phyloP scores from a whole-genome alignment of 176 grass and related monocot genomes.

The Triticum timopheevii region DNA sequence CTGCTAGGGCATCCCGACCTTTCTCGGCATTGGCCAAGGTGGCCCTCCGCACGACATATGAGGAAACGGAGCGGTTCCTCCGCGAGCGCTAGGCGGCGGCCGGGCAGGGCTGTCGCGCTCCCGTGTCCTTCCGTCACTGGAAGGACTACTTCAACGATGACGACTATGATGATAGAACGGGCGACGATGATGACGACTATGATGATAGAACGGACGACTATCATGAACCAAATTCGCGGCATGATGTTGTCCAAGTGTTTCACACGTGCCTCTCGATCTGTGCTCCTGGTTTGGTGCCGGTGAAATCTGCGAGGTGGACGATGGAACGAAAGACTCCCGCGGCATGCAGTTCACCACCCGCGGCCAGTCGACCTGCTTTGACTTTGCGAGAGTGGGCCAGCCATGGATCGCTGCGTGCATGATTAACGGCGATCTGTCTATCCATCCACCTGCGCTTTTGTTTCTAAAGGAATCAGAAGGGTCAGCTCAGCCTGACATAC shows the following conservation, averaged over 20 bases:
- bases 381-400: neutral
- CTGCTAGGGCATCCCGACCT: rapidly evolving
- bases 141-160: no score
- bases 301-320: neutral
- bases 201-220: no score
- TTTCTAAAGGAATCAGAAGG: neutral
- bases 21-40: no score
- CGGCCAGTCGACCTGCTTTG: neutral
- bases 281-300: neutral
- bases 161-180: no score
- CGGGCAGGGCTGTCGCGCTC: no score
- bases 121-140: no score
- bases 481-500: neutral
- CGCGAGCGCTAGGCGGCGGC: no score
- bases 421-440: neutral
- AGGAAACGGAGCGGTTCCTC: no score
- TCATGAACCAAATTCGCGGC: no score
- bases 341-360: neutral
- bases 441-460: neutral
- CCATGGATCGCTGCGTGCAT: neutral
- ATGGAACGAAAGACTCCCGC: neutral
- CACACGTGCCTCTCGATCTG: no score
- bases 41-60: rapidly evolving
- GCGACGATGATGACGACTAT: no score
- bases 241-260: no score